Base-by-base conservation (phyloP, 495 filamentous ascomycete species). In the Amniculicola lignicola region DNA sequence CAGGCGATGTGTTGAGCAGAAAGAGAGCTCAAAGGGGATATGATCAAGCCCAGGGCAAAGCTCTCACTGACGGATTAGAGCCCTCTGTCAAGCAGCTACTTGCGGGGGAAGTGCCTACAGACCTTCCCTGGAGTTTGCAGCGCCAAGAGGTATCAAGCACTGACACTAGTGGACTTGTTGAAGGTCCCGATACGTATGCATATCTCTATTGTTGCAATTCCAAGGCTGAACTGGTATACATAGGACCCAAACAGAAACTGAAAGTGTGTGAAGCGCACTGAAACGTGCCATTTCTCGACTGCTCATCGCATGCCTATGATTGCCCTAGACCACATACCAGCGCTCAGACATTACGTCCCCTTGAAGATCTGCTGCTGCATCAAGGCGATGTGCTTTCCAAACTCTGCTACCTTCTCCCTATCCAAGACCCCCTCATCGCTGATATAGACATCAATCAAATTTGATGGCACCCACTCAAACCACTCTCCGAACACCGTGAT, bases 381-480 rank as follows among this genome's bases (percentile, higher is more conserved):
- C n/a, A n/a, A n/a, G n/a, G n/a, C n/a, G 11, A 57, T 37, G 25
- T 59, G 31, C 22, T 27, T 24, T 0, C 22, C 35, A 5, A 40
- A 6, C 28, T 65, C 50, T 31, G 48, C 54, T 25, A 81, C 74
- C 2, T 59, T 67, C 1, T 39, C 48, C 7, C 39, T 49, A 4
- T 61, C 61, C 48, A 74, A 40, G 5, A 69, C 51, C 0, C 77
- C 78, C 5, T 74, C 62, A 36, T 87, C 83, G 4, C 77, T 79
- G 42, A 84, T 59, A 56, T 82, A 85, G 0, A 61, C 72, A 63
- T 86, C 76, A 0, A 87, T 71, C 22, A 78, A 66, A 1, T 54
- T 43, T 3, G 73, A 62, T 1, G 79, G 75, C 6, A 85, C 72
- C 83, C 83, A 86, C 68, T 89, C 84, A 51, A 87, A 87, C 49